phyloP scores from a whole-genome alignment of 257 asterid species.

The Fraxinus excelsior region DNA sequence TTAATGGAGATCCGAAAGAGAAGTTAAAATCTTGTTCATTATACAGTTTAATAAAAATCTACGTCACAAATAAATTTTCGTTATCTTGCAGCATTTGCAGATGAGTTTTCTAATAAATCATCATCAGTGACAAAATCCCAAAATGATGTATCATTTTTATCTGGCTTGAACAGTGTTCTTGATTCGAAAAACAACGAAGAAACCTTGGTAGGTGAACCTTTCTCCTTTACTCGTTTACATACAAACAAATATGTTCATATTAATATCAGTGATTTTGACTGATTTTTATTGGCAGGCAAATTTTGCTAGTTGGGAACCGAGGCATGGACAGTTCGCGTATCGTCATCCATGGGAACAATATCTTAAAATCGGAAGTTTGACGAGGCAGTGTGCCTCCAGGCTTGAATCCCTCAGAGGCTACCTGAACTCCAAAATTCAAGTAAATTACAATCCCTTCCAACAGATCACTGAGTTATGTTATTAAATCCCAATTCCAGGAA shows the following conservation, averaged over 20 bases:
- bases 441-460: slow-evolving; percentile 22
- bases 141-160: slow-evolving; percentile 28
- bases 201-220: slow-evolving; percentile 49
- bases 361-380: slow-evolving; percentile 55
- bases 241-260: neutral
- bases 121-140: slow-evolving; percentile 22
- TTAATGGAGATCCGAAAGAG: too few relatives aligned
- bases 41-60: too few relatives aligned
- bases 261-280: neutral
- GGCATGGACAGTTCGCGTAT: slow-evolving; percentile 67
- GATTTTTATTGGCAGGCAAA: slow-evolving; percentile 47
- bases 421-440: slow-evolving; percentile 49
- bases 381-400: slow-evolving; percentile 66
- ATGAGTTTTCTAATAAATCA: slow-evolving; percentile 37
- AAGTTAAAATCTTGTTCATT: neutral
- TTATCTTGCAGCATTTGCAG: slow-evolving; percentile 45
- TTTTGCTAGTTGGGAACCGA: slow-evolving; percentile 87
- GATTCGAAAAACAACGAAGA: slow-evolving; percentile 71
- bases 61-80: too few relatives aligned
- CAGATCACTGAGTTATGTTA: neutral
- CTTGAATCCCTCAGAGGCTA: slow-evolving; percentile 57
- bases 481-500: neutral
- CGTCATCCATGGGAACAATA: slow-evolving; percentile 85
- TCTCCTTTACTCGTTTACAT: neutral
- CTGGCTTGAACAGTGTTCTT: slow-evolving; percentile 46